Conservation (phyloP, 805 yeast species). For the Ogataea glucozyma region DNA sequence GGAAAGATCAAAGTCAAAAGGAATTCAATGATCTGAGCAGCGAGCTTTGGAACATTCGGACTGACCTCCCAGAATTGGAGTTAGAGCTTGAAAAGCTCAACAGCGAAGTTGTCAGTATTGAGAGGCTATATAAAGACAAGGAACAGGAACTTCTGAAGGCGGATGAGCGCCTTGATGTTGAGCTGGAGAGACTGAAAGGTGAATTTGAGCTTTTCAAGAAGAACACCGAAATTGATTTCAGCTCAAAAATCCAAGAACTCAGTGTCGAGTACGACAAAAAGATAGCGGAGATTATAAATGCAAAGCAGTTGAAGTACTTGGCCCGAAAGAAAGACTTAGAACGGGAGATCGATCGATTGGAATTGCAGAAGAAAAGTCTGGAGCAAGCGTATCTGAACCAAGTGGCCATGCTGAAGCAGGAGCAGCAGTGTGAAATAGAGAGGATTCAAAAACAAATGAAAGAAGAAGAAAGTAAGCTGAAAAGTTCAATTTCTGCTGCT, state of each 20-base stretch:
- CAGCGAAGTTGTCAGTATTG: constrained; percentile 21
- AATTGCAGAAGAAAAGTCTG: not conserved
- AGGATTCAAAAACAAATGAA: not conserved
- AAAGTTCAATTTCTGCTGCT: not conserved
- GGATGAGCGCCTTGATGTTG: constrained; percentile 26
- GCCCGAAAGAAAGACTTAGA: not conserved
- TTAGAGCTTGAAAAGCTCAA: constrained; percentile 32
- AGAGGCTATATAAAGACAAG: constrained; percentile 30
- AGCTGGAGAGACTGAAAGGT: constrained; percentile 30
- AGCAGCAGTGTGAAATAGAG: not conserved
- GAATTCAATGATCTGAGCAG: constrained; percentile 30
- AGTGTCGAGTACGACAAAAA: constrained; percentile 19
- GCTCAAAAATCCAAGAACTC: constrained; percentile 27
- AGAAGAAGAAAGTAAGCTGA: constrained; percentile 2
- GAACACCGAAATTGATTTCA: constrained; percentile 33
- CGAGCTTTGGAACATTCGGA: constrained; percentile 30
- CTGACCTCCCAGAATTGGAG: constrained; percentile 31
- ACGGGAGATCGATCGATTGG: not conserved
- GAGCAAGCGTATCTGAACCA: not conserved
- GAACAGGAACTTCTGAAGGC: constrained; percentile 34
- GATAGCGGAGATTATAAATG: constrained; percentile 41
- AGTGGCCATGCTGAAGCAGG: not conserved
- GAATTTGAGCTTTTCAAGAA: constrained; percentile 40
- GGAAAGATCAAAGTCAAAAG: constrained; percentile 18
- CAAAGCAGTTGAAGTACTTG: constrained; percentile 30